Base-by-base conservation (phyloP, 2,329 filamentous ascomycete species). In the Pestalotiopsis sp. region DNA sequence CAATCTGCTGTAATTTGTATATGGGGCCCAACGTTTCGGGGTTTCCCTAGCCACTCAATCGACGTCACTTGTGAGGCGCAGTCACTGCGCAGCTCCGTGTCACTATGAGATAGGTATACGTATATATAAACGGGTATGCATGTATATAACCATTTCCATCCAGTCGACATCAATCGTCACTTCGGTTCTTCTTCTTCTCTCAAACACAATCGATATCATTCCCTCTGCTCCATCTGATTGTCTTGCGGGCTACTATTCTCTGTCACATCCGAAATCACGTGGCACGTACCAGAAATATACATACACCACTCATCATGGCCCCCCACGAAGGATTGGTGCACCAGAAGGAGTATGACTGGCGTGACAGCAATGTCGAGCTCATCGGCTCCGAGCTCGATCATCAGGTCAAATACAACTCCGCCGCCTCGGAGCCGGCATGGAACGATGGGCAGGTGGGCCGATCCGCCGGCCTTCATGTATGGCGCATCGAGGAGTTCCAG, bases 401-500 rank as follows among this genome's bases (percentile, higher is more conserved):
- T 80, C 84, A 85, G 70, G 87, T 92, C 74, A 92, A 92, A 76
- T 87, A 91, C 82, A 87, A 87, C 69, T 92, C 90, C 12, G 90
- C 90, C 3, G 78, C 83, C 9, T 86, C 86, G 5, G 90, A 92
- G 72, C 90, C 90, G 0, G 90, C 90, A 9, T 92, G 90, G 90
- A 88, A 90, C 73, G 83, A 88, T 70, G 86, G 86, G 66, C 74
- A 75, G 49, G 79, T 92, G 58, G 88, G 90, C 41, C 71, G 80
- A 49, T 73, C 80, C 14, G 76, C 88, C 0, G 90, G 90, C 0
- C 82, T 92, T 3, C 81, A 82, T 71, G 80, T 92, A 70, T 92
- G 90, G 90, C 88, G 90, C 70, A 90, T 92, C 71, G 90, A 92
- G 74, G 81, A 90, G 66, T 92, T 92, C 73, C 81, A 90, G 74